phyloP scores from a whole-genome alignment of 1,284 basidiomycete species.

The Trichosporon sp. region DNA sequence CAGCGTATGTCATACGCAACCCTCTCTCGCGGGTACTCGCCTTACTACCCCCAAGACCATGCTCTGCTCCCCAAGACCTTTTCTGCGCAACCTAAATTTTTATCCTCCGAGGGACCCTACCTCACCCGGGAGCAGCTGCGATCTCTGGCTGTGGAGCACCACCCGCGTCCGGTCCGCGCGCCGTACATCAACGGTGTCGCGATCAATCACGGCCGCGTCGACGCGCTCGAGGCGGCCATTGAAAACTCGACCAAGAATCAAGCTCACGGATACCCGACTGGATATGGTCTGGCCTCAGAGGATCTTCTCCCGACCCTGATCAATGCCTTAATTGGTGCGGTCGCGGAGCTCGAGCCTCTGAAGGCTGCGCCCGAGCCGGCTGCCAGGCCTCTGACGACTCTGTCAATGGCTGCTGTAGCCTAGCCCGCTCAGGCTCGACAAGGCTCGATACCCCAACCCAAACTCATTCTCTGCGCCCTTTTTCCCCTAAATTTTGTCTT shows the following conservation, averaged over 20 bases:
- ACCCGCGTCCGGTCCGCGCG: background rate
- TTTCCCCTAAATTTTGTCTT: background rate
- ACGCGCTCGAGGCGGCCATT: background rate
- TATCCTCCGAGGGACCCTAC: background rate
- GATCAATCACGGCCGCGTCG: background rate
- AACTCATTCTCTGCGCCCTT: background rate
- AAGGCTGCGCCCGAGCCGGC: background rate
- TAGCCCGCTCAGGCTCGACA: too few relatives aligned
- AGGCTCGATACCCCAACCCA: background rate
- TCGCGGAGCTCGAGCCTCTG: background rate
- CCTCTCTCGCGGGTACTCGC: background rate
- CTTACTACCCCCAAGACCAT: background rate
- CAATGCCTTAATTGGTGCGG: background rate
- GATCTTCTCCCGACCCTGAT: background rate
- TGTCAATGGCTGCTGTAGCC: background rate
- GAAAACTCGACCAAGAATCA: background rate
- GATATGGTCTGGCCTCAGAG: background rate
- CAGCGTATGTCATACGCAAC: background rate
- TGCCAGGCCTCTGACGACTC: background rate
- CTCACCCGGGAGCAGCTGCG: background rate
- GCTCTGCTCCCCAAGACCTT: background rate
- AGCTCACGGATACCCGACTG: background rate
- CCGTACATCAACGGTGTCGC: background rate
- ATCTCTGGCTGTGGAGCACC: background rate
- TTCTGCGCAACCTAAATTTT: slow-evolving; percentile 1